Evolutionary conservation across 1,284 basidiomycete genomes (phyloP).

Genomic region (Volvariella surrecta): DNA sequence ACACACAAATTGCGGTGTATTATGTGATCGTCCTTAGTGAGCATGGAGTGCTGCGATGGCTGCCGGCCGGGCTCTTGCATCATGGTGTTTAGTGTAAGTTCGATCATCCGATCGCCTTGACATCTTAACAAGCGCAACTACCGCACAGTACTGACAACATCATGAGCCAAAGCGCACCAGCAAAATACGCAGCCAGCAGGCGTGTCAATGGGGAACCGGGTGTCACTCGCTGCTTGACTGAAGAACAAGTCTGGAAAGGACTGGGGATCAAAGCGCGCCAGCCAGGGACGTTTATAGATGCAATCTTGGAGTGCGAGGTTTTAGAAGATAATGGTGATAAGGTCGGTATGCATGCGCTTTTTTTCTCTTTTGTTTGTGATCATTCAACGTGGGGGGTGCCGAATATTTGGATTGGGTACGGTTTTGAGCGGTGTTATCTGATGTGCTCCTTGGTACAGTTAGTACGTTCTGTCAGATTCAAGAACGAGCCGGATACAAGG

Average conservation of each 20-base stretch:
- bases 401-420: not conserved
- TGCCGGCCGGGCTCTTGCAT: too few species aligned
- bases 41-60: too few species aligned
- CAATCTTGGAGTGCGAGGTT: constrained; percentile 18
- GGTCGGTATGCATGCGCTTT: constrained; percentile 12
- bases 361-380: too few species aligned
- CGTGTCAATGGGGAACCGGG: constrained; percentile 22
- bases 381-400: too few species aligned
- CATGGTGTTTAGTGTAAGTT: too few species aligned
- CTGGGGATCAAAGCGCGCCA: constrained; percentile 22
- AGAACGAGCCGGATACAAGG: constrained; percentile 6
- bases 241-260: constrained; percentile 25
- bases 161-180: constrained; percentile 2
- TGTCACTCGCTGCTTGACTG: constrained; percentile 16
- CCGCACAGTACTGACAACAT: too few species aligned
- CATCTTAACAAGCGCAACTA: too few species aligned
- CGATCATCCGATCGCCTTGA: too few species aligned
- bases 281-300: constrained; percentile 20
- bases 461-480: constrained; percentile 15
- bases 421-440: not conserved
- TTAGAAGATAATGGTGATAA: constrained; percentile 19
- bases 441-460: constrained; percentile 13
- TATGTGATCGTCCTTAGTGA: too few species aligned
- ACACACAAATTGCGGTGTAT: too few species aligned
- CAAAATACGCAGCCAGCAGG: constrained; percentile 20